A percentile compares a stretch with the other conserved stretches of the same genome.
Conservation (phyloP, 805 yeast genomes). For the Nematodospora valgi region DNA sequence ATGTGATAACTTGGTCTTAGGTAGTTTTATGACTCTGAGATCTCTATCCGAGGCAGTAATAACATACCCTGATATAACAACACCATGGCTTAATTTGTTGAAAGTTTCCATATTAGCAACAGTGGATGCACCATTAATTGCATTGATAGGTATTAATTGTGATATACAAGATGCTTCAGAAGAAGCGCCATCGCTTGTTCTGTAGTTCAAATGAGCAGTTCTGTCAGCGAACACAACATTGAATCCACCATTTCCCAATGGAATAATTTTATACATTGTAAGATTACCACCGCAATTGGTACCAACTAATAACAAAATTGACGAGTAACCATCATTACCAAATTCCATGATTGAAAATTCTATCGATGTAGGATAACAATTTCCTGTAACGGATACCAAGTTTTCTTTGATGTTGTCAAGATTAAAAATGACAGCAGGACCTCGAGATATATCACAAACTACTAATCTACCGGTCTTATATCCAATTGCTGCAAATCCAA, state of each 20-base stretch:
- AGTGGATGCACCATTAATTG: constrained; percentile 60
- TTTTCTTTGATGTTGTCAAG: constrained; percentile 25
- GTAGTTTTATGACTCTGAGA: constrained; percentile 58
- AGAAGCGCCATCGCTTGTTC: constrained; percentile 28
- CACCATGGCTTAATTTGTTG: constrained; percentile 58
- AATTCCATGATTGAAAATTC: constrained; percentile 73
- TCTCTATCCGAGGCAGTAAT: constrained; percentile 56
- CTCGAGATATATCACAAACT: constrained; percentile 70
- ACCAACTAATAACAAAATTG: constrained; percentile 73
- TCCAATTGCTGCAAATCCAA: constrained; percentile 83
- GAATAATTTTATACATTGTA: constrained; percentile 60
- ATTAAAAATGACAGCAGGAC: constrained; percentile 63
- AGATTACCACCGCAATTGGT: constrained; percentile 70
- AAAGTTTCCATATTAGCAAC: constrained; percentile 58
- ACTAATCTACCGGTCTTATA: constrained; percentile 71
- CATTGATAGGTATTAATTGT: constrained; percentile 55
- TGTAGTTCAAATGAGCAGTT: constrained; percentile 34
- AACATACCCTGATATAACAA: constrained; percentile 58
- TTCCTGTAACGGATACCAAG: constrained; percentile 28
- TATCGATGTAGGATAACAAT: constrained; percentile 49
- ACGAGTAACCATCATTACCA: constrained; percentile 65
- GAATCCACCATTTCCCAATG: constrained; percentile 59
- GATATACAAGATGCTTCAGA: constrained; percentile 52
- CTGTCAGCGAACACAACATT: constrained; percentile 49
- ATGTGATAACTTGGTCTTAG: constrained; percentile 61